Conservation (phyloP, 2,329 filamentous ascomycete genomes). For the Diaporthe sp. region DNA sequence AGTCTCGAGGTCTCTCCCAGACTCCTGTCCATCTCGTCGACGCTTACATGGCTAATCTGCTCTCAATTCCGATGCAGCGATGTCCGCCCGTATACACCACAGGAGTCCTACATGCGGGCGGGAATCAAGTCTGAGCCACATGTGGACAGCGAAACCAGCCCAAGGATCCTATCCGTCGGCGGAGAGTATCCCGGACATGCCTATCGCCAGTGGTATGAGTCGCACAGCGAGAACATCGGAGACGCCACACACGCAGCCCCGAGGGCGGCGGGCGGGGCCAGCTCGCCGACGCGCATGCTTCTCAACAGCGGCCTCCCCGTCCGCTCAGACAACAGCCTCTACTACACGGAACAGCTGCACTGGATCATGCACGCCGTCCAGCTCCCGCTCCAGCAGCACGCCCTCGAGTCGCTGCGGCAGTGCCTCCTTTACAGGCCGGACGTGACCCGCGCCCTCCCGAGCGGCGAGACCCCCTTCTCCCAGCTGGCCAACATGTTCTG, state of each 20-base stretch:
- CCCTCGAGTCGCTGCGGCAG: background rate
- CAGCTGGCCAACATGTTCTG: conserved; percentile 9
- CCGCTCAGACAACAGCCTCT: background rate
- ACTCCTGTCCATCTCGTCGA: background rate
- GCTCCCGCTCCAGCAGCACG: conserved; percentile 8
- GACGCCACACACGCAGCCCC: conserved; percentile 5
- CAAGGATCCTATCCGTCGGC: background rate
- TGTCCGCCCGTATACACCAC: background rate
- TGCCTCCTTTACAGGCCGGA: conserved; percentile 5
- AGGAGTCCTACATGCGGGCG: background rate
- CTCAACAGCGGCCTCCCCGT: background rate
- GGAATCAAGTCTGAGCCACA: conserved; percentile 21
- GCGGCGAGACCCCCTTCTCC: conserved; percentile 7
- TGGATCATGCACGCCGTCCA: background rate
- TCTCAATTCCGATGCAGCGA: background rate
- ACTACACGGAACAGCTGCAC: conserved; percentile 17
- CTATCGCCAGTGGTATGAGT: conserved; percentile 1
- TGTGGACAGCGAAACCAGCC: conserved; percentile 13
- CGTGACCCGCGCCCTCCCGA: background rate
- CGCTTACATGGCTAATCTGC: background rate
- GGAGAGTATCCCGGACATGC: background rate
- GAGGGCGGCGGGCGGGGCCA: background rate
- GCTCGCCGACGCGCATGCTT: background rate
- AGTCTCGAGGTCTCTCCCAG: no score
- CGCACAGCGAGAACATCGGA: background rate